Percentiles rank a stretch among this genome's conserved stretches.
Conservation (phyloP, 306 rosid genomes). For the Gynostemma pentaphyllum region DNA sequence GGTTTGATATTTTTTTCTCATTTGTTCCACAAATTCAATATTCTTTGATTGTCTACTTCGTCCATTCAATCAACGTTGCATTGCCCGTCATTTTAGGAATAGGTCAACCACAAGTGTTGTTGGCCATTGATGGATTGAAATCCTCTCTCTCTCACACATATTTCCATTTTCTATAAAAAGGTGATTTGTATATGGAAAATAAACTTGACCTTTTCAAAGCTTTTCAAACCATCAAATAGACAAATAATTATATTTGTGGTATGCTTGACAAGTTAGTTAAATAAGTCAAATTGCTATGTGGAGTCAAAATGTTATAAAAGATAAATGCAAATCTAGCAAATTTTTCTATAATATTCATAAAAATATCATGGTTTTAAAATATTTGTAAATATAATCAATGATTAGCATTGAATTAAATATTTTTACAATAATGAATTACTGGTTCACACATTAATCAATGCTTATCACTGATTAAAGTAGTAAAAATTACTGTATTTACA, state of each 20-base stretch:
- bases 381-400: no score
- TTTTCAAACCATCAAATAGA: background rate
- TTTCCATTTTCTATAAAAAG: background rate
- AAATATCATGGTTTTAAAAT: no score
- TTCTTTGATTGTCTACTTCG: background rate
- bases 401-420: no score
- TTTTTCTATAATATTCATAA: no score
- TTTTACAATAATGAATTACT: no score
- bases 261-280: no score
- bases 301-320: background rate
- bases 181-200: background rate
- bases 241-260: background rate
- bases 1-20: background rate
- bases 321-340: no score
- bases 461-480: no score
- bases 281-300: background rate
- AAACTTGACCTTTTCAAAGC: constrained; percentile 2
- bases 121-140: background rate
- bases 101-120: background rate
- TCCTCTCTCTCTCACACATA: background rate
- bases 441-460: no score
- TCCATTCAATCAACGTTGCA: constrained; percentile 23
- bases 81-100: constrained; percentile 28
- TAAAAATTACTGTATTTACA: no score
- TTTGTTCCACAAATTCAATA: constrained; percentile 5